These are phyloP conservation scores for Mychonastes homosphaera DNA, from an alignment of 139 green algal species.

Conservation along the genomic window DNA sequence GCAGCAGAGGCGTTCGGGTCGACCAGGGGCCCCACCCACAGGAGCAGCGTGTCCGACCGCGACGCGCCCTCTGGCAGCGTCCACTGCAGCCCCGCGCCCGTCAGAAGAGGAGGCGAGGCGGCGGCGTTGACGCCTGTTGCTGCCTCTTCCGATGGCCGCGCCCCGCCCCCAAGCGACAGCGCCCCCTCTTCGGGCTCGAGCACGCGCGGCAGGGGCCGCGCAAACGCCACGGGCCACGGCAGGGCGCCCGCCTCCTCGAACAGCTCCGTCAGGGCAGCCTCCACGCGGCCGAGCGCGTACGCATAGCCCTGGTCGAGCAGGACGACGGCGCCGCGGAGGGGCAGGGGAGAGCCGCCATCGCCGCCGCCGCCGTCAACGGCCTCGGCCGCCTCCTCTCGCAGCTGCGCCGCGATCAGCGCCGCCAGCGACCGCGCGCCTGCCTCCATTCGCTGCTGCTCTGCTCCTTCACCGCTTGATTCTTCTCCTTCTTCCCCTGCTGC, in stretches of 20 bases:
- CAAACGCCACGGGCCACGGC: conserved; percentile 7
- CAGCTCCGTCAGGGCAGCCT: neutral
- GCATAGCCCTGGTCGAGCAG: conserved; percentile 47
- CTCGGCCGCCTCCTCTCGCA: neutral
- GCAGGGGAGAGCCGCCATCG: too few relatives aligned
- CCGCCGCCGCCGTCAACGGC: neutral
- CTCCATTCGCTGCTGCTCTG: neutral
- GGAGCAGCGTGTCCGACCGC: too few relatives aligned
- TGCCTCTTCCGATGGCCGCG: too few relatives aligned
- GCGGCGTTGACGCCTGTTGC: too few relatives aligned
- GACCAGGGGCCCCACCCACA: too few relatives aligned
- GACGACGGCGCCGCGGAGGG: conserved; percentile 20
- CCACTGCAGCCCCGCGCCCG: too few relatives aligned
- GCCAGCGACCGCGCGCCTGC: neutral
- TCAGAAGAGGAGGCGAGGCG: too few relatives aligned
- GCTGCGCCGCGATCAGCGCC: neutral
- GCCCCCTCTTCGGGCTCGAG: too few relatives aligned
- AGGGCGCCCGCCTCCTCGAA: neutral
- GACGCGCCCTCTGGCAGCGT: too few relatives aligned
- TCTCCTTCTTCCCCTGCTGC: conserved; percentile 9
- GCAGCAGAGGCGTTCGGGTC: too few relatives aligned
- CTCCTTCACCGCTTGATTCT: neutral
- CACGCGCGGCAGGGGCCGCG: neutral
- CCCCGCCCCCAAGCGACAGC: too few relatives aligned
- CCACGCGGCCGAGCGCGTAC: conserved; percentile 22